Evolutionary conservation across 805 yeast species (phyloP).

Genomic region (Sugiyamaella americana): DNA sequence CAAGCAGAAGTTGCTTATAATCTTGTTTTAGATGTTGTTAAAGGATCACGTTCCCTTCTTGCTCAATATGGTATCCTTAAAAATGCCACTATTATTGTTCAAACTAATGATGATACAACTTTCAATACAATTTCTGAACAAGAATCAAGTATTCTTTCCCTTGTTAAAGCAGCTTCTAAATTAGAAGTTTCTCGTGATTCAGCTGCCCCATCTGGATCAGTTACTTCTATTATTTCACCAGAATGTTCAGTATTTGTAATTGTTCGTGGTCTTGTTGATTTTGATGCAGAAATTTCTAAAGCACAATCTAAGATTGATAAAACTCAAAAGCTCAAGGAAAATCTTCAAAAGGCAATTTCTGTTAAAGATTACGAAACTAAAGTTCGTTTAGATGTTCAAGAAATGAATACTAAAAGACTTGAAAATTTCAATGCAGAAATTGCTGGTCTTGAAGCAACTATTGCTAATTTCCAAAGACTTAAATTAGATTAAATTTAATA

Average conservation of each 20-base stretch:
- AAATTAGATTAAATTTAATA: conserved; percentile 42
- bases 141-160: conserved; percentile 78
- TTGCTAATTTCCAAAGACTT: conserved; percentile 74
- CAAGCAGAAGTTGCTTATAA: conserved; percentile 73
- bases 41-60: conserved; percentile 84
- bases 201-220: conserved; percentile 78
- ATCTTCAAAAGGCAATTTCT: conserved; percentile 61
- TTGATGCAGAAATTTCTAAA: conserved; percentile 84
- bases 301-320: conserved; percentile 70
- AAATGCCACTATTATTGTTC: conserved; percentile 81
- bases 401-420: conserved; percentile 59
- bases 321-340: conserved; percentile 51
- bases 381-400: conserved; percentile 78
- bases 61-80: conserved; percentile 85
- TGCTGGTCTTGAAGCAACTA: conserved; percentile 81
- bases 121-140: conserved; percentile 57
- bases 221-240: conserved; percentile 72
- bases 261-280: conserved; percentile 91
- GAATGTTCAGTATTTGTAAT: conserved; percentile 80
- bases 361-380: conserved; percentile 77
- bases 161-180: conserved; percentile 83
- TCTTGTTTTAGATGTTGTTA: conserved; percentile 76
- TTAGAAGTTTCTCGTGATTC: conserved; percentile 55
- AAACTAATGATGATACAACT: conserved; percentile 47
- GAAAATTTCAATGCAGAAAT: conserved; percentile 79